Conservation (phyloP, 345 rosid genomes). For the Eucalyptus shirleyi region DNA sequence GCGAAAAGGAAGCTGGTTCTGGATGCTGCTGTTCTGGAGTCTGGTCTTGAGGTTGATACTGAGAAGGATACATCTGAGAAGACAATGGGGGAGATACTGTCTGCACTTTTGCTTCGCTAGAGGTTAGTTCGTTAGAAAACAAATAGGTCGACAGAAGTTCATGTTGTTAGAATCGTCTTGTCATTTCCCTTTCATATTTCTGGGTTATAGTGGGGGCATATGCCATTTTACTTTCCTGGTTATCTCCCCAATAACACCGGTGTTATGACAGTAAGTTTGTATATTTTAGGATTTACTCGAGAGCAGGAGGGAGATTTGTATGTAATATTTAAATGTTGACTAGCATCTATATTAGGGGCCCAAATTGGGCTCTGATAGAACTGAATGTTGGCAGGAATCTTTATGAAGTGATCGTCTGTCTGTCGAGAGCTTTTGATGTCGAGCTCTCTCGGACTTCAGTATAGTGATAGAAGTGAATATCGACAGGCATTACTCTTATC, state of each 20-base stretch:
- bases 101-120: constrained; percentile 68
- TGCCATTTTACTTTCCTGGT: background rate
- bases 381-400: background rate
- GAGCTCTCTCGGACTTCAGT: background rate
- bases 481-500: background rate
- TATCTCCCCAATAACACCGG: background rate
- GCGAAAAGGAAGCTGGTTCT: constrained; percentile 73
- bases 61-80: constrained; percentile 48
- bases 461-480: background rate
- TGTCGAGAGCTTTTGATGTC: background rate
- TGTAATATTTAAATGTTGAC: background rate
- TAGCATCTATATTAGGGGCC: background rate
- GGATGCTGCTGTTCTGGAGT: constrained; percentile 90
- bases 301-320: background rate
- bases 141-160: background rate
- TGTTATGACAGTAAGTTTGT: background rate
- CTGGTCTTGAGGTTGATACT: constrained; percentile 50
- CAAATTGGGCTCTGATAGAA: background rate
- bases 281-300: background rate
- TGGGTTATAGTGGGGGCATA: background rate
- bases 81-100: constrained; percentile 88
- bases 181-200: background rate
- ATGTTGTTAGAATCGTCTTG: background rate
- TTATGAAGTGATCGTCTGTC: background rate
- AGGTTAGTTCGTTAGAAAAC: background rate